Base-by-base conservation (phyloP, 129 eudicot genomes). In the Glebionis coronaria region DNA sequence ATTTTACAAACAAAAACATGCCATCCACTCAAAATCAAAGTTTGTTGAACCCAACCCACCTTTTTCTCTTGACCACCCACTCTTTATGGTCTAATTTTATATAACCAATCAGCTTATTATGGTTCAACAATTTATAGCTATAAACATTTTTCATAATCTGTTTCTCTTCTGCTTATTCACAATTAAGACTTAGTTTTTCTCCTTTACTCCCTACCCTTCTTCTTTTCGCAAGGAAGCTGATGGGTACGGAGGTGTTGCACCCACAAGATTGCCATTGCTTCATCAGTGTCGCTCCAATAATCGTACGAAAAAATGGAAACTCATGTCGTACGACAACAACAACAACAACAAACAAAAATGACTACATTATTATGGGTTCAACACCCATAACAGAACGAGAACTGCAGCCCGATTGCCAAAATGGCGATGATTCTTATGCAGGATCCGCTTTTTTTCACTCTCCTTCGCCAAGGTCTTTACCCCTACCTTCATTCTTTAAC, bases 401-500 rank as follows among this genome's bases (percentile, higher is more conserved):
- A 15, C 18, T 73, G 50, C 56, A 44, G 65, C 72, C 58, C 27
- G 18, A 52, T 29, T 47, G 68, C 28, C 51, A 60, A 28, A 52
- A 74, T 47, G 67, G 44, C 50, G 79, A 75, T 27, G 79, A 78
- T 38, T 60, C 72, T 53, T 82, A 82, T 68, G 87, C 87, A 5
- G 87, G 87, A 62, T 78, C 87, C 35, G 87, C 78, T 27, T 78
- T 70, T 60, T 78, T 75, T 54, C 64, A 70, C 31, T 82, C 87
- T 25, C 87, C 87, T 15, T 82, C 87, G 21, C 87, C 87, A 0
- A 58, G 80, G 54, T 65, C 87, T 31, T 52, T 82, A 31, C 87
- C 87, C 44, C 64, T 82, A 27, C 87, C 87, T 7, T 82, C 87
- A n/a, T 82, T 82, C 57, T 82, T 71, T 61, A 78, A 66, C 75